Conservation (phyloP, 164 flowering plant genomes). For the Liriodendron chinense region DNA sequence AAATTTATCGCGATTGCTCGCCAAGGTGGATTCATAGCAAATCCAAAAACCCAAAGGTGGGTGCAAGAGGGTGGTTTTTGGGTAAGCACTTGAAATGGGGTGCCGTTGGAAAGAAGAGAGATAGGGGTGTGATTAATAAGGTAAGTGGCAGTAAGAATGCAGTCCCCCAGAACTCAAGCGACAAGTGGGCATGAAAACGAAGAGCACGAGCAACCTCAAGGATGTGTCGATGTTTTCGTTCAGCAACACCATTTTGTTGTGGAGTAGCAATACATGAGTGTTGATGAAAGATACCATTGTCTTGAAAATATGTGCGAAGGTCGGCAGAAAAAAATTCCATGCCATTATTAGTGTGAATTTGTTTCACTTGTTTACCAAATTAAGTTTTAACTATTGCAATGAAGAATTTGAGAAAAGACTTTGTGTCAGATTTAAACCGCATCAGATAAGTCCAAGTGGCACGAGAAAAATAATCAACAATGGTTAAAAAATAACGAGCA, state of each 20-base stretch:
- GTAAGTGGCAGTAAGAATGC: neutral
- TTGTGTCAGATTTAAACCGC: conserved; percentile 4
- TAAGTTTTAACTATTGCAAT: neutral
- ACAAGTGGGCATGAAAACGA: neutral
- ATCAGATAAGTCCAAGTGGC: conserved; percentile 7
- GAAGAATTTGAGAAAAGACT: neutral
- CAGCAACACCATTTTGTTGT: neutral
- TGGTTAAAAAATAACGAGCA: conserved; percentile 7
- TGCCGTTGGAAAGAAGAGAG: neutral
- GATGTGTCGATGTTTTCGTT: neutral
- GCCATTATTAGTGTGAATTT: neutral
- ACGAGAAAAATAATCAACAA: conserved; percentile 8
- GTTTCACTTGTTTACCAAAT: neutral
- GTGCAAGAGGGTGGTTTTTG: neutral
- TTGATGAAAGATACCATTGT: neutral
- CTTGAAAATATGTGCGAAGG: neutral
- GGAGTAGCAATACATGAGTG: neutral
- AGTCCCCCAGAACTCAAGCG: conserved; percentile 3
- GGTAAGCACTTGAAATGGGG: neutral
- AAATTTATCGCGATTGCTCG: neutral
- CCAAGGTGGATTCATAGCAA: neutral
- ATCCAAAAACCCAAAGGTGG: neutral
- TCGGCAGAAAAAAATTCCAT: neutral
- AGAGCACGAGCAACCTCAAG: neutral
- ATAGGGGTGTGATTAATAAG: neutral